Evolutionary conservation across 768 basidiomycete species (phyloP).

Genomic region (Phaeotremella fagi): DNA sequence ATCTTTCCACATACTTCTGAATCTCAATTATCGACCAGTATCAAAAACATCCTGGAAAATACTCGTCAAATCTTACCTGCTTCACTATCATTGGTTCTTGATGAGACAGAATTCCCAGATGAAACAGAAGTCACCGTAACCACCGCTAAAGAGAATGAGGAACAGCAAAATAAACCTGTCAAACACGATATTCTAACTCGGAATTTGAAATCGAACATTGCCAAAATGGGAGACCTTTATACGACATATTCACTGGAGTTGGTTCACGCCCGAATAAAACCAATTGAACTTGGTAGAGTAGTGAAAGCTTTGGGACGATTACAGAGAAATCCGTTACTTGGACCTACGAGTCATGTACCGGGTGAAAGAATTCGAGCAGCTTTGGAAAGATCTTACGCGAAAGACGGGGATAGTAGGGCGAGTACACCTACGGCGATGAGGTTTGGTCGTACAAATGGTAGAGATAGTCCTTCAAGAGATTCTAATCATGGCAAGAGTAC

Average conservation of each 20-base stretch:
- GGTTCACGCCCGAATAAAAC: not conserved
- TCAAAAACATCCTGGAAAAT: slow-evolving; percentile 10
- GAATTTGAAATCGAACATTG: slow-evolving; percentile 5
- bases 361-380: slow-evolving; percentile 37
- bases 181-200: slow-evolving; percentile 9
- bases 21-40: slow-evolving; percentile 14
- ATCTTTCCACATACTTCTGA: slow-evolving; percentile 17
- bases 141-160: not conserved
- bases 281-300: slow-evolving; percentile 5
- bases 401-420: not conserved
- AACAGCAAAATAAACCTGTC: not conserved
- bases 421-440: not conserved
- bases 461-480: not conserved
- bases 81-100: slow-evolving; percentile 16
- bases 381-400: slow-evolving; percentile 5
- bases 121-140: not conserved
- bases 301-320: slow-evolving; percentile 20
- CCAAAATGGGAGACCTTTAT: slow-evolving; percentile 6
- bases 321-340: slow-evolving; percentile 35
- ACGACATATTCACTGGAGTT: slow-evolving; percentile 5
- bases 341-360: slow-evolving; percentile 31
- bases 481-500: not conserved
- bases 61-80: slow-evolving; percentile 23
- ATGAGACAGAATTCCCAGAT: not conserved
- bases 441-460: not conserved